Percentiles rank a stretch among this genome's conserved stretches.
These are phyloP conservation scores for Geranium rotundifolium DNA, from an alignment of 345 rosid species.

Conservation along the genomic window DNA sequence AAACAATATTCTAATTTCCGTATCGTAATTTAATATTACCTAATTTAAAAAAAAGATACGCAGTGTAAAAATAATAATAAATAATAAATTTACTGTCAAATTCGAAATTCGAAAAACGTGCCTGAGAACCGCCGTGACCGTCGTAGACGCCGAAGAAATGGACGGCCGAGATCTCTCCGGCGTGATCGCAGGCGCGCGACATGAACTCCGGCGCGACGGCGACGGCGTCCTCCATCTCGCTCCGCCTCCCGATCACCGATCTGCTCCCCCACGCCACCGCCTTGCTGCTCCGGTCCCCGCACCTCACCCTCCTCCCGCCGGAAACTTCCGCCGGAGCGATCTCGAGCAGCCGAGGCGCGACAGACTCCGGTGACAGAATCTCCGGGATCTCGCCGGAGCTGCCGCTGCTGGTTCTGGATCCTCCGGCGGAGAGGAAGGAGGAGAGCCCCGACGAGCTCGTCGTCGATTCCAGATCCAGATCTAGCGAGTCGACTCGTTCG, in stretches of 20 bases:
- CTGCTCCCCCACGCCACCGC: slow-evolving; percentile 42
- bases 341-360: background rate
- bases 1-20: too few relatives aligned
- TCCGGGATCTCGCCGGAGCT: slow-evolving; percentile 44
- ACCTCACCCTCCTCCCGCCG: slow-evolving; percentile 7
- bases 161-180: slow-evolving; percentile 36
- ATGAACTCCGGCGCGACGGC: slow-evolving; percentile 38
- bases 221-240: slow-evolving; percentile 66
- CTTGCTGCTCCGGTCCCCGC: slow-evolving; percentile 28
- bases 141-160: slow-evolving; percentile 70
- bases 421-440: slow-evolving; percentile 19
- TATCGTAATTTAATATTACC: too few relatives aligned
- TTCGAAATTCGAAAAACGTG: background rate
- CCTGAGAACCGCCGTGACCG: slow-evolving; percentile 69
- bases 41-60: too few relatives aligned
- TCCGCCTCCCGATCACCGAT: slow-evolving; percentile 46
- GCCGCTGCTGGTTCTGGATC: slow-evolving; percentile 26
- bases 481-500: slow-evolving; percentile 21
- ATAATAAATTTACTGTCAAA: too few relatives aligned
- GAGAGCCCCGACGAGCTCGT: slow-evolving; percentile 20
- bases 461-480: slow-evolving; percentile 11
- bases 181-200: slow-evolving; percentile 28
- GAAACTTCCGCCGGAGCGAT: slow-evolving; percentile 2
- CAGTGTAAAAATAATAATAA: too few relatives aligned
- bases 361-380: slow-evolving; percentile 4